These are phyloP conservation scores for Cryptosporidium muris DNA, from an alignment of 169 alveolate species.

Conservation along the genomic window DNA sequence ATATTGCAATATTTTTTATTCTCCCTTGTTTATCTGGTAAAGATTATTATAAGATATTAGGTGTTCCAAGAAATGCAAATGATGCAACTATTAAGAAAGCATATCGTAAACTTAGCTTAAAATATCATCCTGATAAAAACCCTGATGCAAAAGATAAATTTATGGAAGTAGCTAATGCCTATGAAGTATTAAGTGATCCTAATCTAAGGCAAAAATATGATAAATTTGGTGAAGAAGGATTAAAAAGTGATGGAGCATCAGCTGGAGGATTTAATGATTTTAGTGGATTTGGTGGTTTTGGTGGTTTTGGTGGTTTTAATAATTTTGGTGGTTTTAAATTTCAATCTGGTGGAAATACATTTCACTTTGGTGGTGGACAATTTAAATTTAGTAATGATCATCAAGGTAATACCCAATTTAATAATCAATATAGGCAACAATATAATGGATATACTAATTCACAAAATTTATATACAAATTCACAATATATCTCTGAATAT, in stretches of 20 bases:
- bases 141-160: constrained; percentile 88
- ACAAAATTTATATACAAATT: constrained; percentile 33
- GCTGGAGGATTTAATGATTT: constrained; percentile 76
- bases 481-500: constrained; percentile 32
- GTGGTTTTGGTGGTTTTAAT: constrained; percentile 80
- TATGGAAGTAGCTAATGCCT: constrained; percentile 90
- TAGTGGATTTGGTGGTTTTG: constrained; percentile 81
- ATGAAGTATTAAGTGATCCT: constrained; percentile 90
- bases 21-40: constrained; percentile 72
- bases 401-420: constrained; percentile 17
- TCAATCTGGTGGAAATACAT: constrained; percentile 72
- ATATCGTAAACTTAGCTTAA: constrained; percentile 89
- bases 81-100: constrained; percentile 91
- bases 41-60: constrained; percentile 86
- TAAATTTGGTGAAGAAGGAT: constrained; percentile 92
- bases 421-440: constrained; percentile 39
- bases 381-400: constrained; percentile 70
- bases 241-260: constrained; percentile 73
- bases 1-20: constrained; percentile 6
- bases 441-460: constrained; percentile 51
- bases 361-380: constrained; percentile 69
- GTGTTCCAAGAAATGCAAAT: constrained; percentile 85
- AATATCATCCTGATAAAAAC: constrained; percentile 91
- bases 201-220: constrained; percentile 91
- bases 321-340: constrained; percentile 73